Evolutionary conservation across 441 rosid species (phyloP).

Genomic region (Adansonia gregorii): DNA sequence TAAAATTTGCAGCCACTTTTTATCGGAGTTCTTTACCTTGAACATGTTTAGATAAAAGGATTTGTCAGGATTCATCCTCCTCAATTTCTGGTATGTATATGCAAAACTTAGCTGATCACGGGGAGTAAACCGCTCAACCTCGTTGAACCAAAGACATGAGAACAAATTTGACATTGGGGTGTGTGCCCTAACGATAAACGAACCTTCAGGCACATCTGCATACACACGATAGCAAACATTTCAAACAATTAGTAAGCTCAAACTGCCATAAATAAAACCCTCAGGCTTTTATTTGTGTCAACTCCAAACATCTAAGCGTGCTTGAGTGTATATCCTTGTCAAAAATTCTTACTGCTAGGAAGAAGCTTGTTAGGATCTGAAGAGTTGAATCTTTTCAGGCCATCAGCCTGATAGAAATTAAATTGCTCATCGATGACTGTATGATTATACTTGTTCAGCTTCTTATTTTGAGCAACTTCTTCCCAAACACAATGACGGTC

Average conservation of each 20-base stretch:
- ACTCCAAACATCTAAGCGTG: neutral
- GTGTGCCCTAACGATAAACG: conserved; percentile 90
- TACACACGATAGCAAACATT: conserved; percentile 23
- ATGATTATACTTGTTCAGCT: conserved; percentile 85
- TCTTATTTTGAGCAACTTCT: conserved; percentile 86
- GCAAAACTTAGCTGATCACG: conserved; percentile 98
- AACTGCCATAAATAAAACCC: conserved; percentile 11
- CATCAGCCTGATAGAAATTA: conserved; percentile 76
- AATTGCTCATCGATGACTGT: conserved; percentile 79
- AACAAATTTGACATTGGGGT: conserved; percentile 97
- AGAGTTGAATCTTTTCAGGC: conserved; percentile 67
- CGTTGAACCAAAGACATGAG: conserved; percentile 99
- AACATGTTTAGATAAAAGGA: conserved; percentile 96
- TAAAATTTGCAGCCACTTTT: neutral
- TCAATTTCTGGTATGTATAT: conserved; percentile 83
- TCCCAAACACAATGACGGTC: conserved; percentile 93
- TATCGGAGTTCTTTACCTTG: conserved; percentile 54
- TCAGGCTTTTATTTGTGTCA: neutral
- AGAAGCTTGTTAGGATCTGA: conserved; percentile 81
- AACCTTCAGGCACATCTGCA: conserved; percentile 98
- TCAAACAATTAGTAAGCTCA: conserved; percentile 7
- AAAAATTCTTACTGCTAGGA: conserved; percentile 71
- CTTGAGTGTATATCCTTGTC: neutral
- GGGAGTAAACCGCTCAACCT: conserved; percentile 93
- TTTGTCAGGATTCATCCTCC: conserved; percentile 73